Evolutionary conservation across 805 yeast species (phyloP), one percentile per base, ranked within the genome.

Genomic region (Tetrapisispora phaffii): DNA sequence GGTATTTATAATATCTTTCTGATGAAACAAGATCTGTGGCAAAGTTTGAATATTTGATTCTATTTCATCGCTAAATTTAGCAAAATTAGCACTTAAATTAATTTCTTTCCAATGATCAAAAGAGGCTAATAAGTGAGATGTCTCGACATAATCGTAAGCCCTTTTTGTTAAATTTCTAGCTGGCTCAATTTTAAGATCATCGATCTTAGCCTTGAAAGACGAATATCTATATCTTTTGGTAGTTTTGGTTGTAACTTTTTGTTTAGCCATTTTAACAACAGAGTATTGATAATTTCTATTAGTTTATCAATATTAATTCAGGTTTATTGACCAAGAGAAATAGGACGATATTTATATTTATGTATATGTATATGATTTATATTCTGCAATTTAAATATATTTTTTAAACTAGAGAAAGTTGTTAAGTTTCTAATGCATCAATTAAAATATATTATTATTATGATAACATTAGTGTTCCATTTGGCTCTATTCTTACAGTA

Each of bases 81-180:
- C 74, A 57, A 86, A 93, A 38, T 72, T 71, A 4, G 78, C 79
- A 34, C 95, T 80, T 45, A 85, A 66, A 60, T 89, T 90, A 46
- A 85, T 77, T 58, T 93, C 97, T 47, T 71, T 75, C 96, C 97
- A 90, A 53, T 85, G 87, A 39, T 82, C 82, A 48, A 84, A 69
- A 0, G 95, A 79, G 12, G 93, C 75, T 24, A 82, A 64, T 53
- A 89, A 85, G 62, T 84, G 89, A 1, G 96, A 87, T 2, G 79
- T 64, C 48, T 82, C 90, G 32, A 76, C 85, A 50, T 79, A 77
- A 56, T 83, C 84, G 55, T 77, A 81, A 1, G 79, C 81, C 55
- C 84, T 72, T 50, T 72, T 76, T 21, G 70, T 66, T 33, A 80
- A 63, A 42, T 74, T 74, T 47, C 74, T 68, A 21, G 74, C 67